Evolutionary conservation across 2,329 filamentous ascomycete species (phyloP).

Genomic region (Blastomyces parvus): DNA sequence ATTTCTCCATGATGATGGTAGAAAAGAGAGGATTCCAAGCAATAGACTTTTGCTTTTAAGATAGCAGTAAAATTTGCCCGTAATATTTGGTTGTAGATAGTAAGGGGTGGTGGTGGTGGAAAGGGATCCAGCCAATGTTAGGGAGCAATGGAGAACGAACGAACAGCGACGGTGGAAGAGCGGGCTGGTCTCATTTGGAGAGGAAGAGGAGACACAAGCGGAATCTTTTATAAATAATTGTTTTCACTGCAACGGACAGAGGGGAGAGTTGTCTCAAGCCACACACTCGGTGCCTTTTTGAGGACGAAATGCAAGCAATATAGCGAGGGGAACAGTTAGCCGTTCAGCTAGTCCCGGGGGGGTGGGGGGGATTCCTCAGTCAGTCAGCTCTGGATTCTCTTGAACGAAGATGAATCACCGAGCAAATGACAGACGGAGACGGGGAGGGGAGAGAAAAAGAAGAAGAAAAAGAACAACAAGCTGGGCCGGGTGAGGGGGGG

Average conservation of each 20-base stretch:
- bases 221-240: no score
- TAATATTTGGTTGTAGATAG: not conserved
- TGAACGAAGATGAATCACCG: not conserved
- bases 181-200: slow-evolving; percentile 8
- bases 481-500: no score
- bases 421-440: not conserved
- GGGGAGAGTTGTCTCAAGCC: not conserved
- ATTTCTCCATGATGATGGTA: slow-evolving; percentile 13
- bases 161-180: not conserved
- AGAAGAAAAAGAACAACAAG: not conserved
- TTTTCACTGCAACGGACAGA: no score
- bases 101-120: not conserved
- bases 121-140: slow-evolving; percentile 4
- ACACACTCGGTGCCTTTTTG: not conserved
- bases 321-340: not conserved
- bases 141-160: not conserved
- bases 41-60: not conserved
- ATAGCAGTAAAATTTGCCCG: not conserved
- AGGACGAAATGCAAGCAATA: not conserved
- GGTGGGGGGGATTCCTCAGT: no score
- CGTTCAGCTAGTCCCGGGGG: not conserved
- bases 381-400: not conserved
- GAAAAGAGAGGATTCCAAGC: not conserved
- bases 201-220: not conserved
- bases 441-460: not conserved